Evolutionary conservation across 176 grass and related monocot genomes (phyloP), one percentile per base, ranked within the genome.

Genomic region (Puccinellia tenuiflora): DNA sequence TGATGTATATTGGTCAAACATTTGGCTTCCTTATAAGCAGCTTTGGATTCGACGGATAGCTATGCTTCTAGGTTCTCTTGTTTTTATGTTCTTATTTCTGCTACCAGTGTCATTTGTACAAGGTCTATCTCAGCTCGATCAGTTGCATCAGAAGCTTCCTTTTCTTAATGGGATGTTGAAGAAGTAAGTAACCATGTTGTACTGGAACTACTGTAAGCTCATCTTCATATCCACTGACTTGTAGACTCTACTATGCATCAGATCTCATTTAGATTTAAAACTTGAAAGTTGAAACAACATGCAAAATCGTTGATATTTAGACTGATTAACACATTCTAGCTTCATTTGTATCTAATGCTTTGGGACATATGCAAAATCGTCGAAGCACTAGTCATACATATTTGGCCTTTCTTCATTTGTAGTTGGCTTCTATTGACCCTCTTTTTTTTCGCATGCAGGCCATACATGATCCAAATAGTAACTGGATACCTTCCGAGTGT

Each of bases 401-500:
- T 50, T 62, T 26, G 4, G 42, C 10, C 35, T 79, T 71, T 39
- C 8, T 72, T 76, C 16, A 16, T 54, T 61, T 61, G 8, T 73
- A 72, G 22, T 37, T 37, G 57, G 3, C 8, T 43, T 29, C 20
- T 69, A 43, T 47, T 83, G 56, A 86, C 46, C 42, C 24, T 30
- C 47, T 47, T 74, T 86, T 38, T n/a, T n/a, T n/a, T n/a, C n/a
- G n/a, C 62, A 37, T 66, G 88, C 91, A 99, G 96, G 68, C 53
- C 10, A 66, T 96, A 88, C 81, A 84, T 96, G 50, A 99, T 9
- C 76, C 89, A 96, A 65, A 82, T 99, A 68, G 89, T 99, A 73
- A 99, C 96, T 50, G 96, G 96, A 81, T 99, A 99, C 86, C 88
- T 99, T 76, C 96, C 96, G 28, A 96, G 93, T 81, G 96, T 99